A percentile compares a stretch with the other conserved stretches of the same genome.
phyloP scores from a whole-genome alignment of 1,284 basidiomycete species.

The Apiotrichum domesticum region DNA sequence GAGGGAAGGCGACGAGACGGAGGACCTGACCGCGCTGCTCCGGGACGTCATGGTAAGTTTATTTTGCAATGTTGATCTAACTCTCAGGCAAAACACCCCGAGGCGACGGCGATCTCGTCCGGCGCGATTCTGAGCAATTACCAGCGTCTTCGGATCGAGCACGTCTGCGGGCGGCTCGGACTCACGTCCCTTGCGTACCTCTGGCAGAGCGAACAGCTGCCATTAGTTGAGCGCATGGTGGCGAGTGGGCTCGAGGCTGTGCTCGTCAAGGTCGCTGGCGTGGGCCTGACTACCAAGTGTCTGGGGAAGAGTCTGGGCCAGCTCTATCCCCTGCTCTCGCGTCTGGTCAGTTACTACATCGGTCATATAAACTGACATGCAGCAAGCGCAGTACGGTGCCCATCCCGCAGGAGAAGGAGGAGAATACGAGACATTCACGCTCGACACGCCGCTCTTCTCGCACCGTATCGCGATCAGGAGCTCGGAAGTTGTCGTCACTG shows the following conservation, averaged over 20 bases:
- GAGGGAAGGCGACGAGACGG: conserved; percentile 82
- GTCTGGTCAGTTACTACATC: conserved; percentile 55
- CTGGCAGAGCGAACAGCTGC: conserved; percentile 85
- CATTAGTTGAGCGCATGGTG: conserved; percentile 83
- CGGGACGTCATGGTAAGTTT: conserved; percentile 64
- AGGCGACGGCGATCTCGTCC: conserved; percentile 80
- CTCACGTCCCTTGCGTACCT: conserved; percentile 81
- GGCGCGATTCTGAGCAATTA: conserved; percentile 98
- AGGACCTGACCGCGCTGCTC: conserved; percentile 81
- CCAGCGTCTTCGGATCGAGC: conserved; percentile 92
- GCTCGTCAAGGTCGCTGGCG: conserved; percentile 94
- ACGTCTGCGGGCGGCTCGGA: conserved; percentile 83
- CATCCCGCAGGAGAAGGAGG: conserved; percentile 98
- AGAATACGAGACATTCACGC: conserved; percentile 91
- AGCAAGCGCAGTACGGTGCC: conserved; percentile 78
- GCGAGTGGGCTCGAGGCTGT: conserved; percentile 70
- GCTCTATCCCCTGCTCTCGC: conserved; percentile 67
- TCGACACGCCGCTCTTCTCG: conserved; percentile 86
- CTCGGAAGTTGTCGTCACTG: conserved; percentile 62
- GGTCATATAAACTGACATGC: neutral
- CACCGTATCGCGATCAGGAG: conserved; percentile 61
- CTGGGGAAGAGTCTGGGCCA: conserved; percentile 70
- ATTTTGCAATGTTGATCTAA: neutral
- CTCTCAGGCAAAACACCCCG: conserved; percentile 65
- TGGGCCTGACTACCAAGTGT: conserved; percentile 72